A percentile compares a stretch with the other conserved stretches of the same genome.
phyloP scores from a whole-genome alignment of 2,329 filamentous ascomycete genomes.

The Harringtonia aguacate region DNA sequence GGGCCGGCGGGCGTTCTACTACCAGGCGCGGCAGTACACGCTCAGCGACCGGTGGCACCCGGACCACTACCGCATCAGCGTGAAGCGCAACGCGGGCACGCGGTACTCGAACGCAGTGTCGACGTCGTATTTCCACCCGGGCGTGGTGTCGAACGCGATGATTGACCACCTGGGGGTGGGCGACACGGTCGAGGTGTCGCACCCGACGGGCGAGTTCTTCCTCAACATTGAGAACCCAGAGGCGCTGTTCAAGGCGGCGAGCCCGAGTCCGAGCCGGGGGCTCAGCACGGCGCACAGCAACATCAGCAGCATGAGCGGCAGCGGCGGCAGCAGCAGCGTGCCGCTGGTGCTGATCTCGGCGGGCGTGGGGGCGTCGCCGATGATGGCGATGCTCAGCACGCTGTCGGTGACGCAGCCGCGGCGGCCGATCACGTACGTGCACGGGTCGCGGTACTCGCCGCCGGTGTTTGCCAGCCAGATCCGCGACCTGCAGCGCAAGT shows the following conservation, averaged over 20 bases:
- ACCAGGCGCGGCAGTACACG: conserved; percentile 63
- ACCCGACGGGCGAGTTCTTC: conserved; percentile 54
- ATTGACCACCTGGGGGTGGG: conserved; percentile 52
- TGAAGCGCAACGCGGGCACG: conserved; percentile 55
- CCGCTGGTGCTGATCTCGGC: conserved; percentile 52
- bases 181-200: conserved; percentile 52
- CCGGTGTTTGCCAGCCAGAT: conserved; percentile 45
- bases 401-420: conserved; percentile 31
- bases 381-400: conserved; percentile 50
- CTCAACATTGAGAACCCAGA: conserved; percentile 29
- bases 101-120: conserved; percentile 30
- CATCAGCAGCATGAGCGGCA: not conserved
- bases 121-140: conserved; percentile 39
- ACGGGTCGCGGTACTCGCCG: conserved; percentile 39
- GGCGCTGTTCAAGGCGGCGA: not conserved
- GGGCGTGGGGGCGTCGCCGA: conserved; percentile 48
- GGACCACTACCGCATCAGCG: conserved; percentile 53
- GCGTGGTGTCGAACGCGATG: conserved; percentile 59
- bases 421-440: conserved; percentile 47
- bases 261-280: no score
- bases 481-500: conserved; percentile 25
- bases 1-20: conserved; percentile 24
- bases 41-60: conserved; percentile 53
- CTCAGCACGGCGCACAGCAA: not conserved
- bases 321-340: conserved; percentile 19